Conservation (phyloP, 805 yeast species). For the Candida vartiovaarae region DNA sequence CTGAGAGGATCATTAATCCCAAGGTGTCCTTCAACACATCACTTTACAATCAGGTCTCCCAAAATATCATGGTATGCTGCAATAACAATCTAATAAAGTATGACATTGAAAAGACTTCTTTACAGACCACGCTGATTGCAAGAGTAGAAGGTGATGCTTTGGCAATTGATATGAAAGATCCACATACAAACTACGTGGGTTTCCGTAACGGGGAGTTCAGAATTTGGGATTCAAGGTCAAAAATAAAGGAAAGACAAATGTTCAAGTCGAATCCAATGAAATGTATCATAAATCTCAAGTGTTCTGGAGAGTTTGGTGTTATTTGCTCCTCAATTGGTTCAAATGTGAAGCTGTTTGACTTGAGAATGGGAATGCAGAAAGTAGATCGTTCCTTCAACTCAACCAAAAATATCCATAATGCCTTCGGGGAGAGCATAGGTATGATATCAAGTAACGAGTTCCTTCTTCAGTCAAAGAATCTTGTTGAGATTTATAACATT, state of each 20-base stretch:
- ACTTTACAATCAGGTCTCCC: not conserved
- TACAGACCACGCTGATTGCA: not conserved
- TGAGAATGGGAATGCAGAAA: slow-evolving; percentile 1
- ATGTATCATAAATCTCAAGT: slow-evolving; percentile 9
- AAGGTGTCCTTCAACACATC: slow-evolving; percentile 11
- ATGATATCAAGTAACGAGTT: not conserved
- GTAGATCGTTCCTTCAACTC: not conserved
- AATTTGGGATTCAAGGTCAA: slow-evolving; percentile 14
- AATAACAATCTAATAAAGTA: not conserved
- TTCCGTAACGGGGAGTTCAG: slow-evolving; percentile 13
- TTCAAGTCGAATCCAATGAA: slow-evolving; percentile 1
- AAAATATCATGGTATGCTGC: slow-evolving; percentile 5
- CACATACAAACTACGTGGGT: slow-evolving; percentile 9
- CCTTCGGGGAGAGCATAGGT: slow-evolving; percentile 7
- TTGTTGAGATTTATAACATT: slow-evolving; percentile 7
- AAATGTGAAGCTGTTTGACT: slow-evolving; percentile 6
- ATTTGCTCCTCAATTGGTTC: slow-evolving; percentile 11
- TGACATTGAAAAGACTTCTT: not conserved
- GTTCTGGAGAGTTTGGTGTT: not conserved
- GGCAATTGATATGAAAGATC: slow-evolving; percentile 7
- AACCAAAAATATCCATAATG: slow-evolving; percentile 8
- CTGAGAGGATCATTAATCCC: not conserved
- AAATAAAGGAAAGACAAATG: not conserved
- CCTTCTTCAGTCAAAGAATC: slow-evolving; percentile 5
- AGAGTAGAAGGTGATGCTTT: slow-evolving; percentile 13